A percentile compares a stretch with the other conserved stretches of the same genome.
These are phyloP conservation scores for Zygoascus meyerae DNA, from an alignment of 1,139 yeast species.

Conservation along the genomic window DNA sequence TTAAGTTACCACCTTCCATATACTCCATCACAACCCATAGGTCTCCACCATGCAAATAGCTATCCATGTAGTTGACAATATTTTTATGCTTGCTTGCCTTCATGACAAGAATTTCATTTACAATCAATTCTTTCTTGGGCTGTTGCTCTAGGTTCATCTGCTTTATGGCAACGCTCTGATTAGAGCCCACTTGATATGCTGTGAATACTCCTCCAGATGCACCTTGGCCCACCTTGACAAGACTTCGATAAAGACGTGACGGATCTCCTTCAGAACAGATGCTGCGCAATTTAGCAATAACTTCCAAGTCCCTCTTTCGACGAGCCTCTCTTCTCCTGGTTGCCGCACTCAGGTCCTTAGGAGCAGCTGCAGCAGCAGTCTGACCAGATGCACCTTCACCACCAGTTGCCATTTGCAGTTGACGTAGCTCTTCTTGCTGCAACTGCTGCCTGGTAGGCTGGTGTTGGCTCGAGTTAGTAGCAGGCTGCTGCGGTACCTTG, in stretches of 20 bases:
- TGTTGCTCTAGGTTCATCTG: conserved; percentile 93
- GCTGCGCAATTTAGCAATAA: conserved; percentile 60
- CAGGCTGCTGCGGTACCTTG: conserved; percentile 1
- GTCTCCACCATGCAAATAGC: conserved; percentile 60
- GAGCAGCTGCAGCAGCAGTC: conserved; percentile 30
- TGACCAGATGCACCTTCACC: conserved; percentile 28
- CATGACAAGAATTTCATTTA: conserved; percentile 93
- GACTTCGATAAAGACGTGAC: conserved; percentile 57
- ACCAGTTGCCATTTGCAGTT: conserved; percentile 31
- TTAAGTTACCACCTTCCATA: conserved; percentile 96
- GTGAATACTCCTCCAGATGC: conserved; percentile 97
- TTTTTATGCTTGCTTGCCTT: conserved; percentile 87
- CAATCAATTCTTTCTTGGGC: conserved; percentile 89
- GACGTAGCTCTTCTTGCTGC: conserved; percentile 25
- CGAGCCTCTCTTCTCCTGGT: conserved; percentile 75
- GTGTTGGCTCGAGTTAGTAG: background rate
- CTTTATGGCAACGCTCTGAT: conserved; percentile 80
- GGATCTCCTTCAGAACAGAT: conserved; percentile 91
- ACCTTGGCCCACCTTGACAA: conserved; percentile 91
- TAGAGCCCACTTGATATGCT: conserved; percentile 62
- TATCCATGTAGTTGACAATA: conserved; percentile 89
- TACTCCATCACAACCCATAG: conserved; percentile 98
- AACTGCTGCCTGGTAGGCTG: conserved; percentile 1
- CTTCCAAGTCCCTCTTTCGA: conserved; percentile 60
- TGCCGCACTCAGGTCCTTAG: conserved; percentile 28